phyloP scores from a whole-genome alignment of 1,139 yeast genomes.

The Saccharomyces pastorianus region DNA sequence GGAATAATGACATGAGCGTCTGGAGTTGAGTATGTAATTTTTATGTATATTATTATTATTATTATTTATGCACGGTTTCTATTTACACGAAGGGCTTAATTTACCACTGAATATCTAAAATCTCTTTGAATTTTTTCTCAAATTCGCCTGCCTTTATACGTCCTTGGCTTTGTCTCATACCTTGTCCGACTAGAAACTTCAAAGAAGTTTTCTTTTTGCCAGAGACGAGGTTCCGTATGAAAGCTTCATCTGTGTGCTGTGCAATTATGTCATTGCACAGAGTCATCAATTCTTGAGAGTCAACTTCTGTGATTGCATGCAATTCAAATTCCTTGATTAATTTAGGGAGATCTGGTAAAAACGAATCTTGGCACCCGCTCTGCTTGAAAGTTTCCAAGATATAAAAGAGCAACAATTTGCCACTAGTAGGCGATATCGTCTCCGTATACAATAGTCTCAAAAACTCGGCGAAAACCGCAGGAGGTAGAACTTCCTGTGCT shows the following conservation, averaged over 20 bases:
- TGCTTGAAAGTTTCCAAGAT: conserved; percentile 43
- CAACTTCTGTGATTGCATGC: conserved; percentile 25
- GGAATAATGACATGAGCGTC: conserved; percentile 32
- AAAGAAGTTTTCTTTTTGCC: conserved; percentile 58
- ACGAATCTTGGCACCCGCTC: conserved; percentile 11
- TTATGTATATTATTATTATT: conserved; percentile 3
- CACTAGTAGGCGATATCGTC: conserved; percentile 50
- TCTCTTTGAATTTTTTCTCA: conserved; percentile 37
- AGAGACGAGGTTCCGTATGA: conserved; percentile 47
- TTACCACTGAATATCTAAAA: conserved; percentile 18
- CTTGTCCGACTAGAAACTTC: conserved; percentile 74
- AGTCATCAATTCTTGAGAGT: conserved; percentile 40
- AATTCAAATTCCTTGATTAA: conserved; percentile 54
- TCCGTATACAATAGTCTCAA: conserved; percentile 36
- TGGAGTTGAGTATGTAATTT: conserved; percentile 25
- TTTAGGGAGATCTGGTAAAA: conserved; percentile 28
- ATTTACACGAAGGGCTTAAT: background rate
- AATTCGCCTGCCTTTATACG: conserved; percentile 47
- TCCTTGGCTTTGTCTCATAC: conserved; percentile 73
- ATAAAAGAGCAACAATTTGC: conserved; percentile 53
- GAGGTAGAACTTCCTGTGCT: conserved; percentile 31
- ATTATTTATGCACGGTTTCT: conserved; percentile 1
- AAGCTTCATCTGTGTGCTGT: conserved; percentile 40
- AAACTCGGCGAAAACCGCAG: conserved; percentile 38
- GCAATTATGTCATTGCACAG: conserved; percentile 48